phyloP scores from a whole-genome alignment of 805 yeast genomes.

The Candida insectorum region DNA sequence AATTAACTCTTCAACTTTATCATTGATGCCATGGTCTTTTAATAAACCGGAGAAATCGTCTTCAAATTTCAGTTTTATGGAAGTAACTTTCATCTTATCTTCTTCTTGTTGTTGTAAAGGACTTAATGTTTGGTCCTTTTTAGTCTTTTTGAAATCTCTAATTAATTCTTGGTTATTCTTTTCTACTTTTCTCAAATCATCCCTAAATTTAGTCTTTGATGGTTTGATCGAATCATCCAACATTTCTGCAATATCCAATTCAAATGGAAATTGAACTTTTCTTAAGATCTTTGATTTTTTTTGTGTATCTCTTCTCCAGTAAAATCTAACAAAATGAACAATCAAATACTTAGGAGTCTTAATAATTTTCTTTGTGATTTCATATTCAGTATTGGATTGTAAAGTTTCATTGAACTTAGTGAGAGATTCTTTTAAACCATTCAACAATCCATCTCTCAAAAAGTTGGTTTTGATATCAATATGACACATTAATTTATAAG shows the following conservation, averaged over 20 bases:
- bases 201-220: conserved; percentile 69
- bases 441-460: conserved; percentile 76
- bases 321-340: conserved; percentile 91
- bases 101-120: conserved; percentile 57
- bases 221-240: conserved; percentile 73
- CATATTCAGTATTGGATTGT: conserved; percentile 68
- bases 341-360: conserved; percentile 84
- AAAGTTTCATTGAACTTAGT: conserved; percentile 75
- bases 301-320: conserved; percentile 89
- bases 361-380: conserved; percentile 57
- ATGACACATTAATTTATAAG: conserved; percentile 82
- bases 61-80: conserved; percentile 49
- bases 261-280: conserved; percentile 92
- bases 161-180: conserved; percentile 69
- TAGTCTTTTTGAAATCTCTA: conserved; percentile 68
- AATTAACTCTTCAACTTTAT: conserved; percentile 39
- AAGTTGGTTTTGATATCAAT: conserved; percentile 83
- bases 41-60: conserved; percentile 43
- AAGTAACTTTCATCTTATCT: conserved; percentile 46
- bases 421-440: conserved; percentile 69
- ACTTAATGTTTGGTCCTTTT: conserved; percentile 26
- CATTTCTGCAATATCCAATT: conserved; percentile 82
- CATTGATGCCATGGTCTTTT: conserved; percentile 26
- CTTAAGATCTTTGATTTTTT: conserved; percentile 92
- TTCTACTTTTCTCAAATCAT: conserved; percentile 70